Percentiles rank a stretch among this genome's conserved stretches.
Evolutionary conservation across 345 rosid species (phyloP).

Genomic region (Erysimum cheiranthoides): DNA sequence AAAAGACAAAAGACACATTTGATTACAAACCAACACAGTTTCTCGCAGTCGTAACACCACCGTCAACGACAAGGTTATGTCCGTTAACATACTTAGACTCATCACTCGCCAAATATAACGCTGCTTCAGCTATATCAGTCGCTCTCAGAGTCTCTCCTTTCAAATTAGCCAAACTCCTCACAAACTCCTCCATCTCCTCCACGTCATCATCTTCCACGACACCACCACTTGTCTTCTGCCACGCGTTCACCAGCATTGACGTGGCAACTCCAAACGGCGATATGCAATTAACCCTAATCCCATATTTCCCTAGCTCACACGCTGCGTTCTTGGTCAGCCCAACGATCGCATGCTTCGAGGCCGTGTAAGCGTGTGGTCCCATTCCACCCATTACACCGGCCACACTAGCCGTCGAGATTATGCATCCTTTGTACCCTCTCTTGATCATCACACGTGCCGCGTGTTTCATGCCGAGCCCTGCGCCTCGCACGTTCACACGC

Average conservation of each 20-base stretch:
- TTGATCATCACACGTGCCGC: constrained; percentile 78
- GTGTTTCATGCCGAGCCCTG: constrained; percentile 79
- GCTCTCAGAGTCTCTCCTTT: constrained; percentile 63
- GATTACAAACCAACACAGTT: constrained; percentile 80
- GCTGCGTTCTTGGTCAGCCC: constrained; percentile 85
- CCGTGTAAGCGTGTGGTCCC: constrained; percentile 89
- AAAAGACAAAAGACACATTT: background rate
- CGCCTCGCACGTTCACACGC: constrained; percentile 72
- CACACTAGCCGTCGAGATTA: constrained; percentile 78
- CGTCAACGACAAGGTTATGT: constrained; percentile 87
- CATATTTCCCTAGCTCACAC: constrained; percentile 73
- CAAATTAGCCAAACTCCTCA: constrained; percentile 65
- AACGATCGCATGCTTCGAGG: constrained; percentile 85
- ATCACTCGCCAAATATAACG: constrained; percentile 77
- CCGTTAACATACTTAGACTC: constrained; percentile 89
- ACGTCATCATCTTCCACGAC: constrained; percentile 55
- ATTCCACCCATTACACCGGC: constrained; percentile 87
- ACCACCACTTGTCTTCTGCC: constrained; percentile 53
- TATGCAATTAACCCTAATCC: constrained; percentile 83
- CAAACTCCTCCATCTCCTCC: constrained; percentile 72
- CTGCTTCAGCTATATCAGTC: constrained; percentile 83
- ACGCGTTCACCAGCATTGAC: constrained; percentile 70
- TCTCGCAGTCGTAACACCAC: constrained; percentile 75
- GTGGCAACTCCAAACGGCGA: constrained; percentile 94
- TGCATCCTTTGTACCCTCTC: constrained; percentile 59